Base-by-base conservation (phyloP, 768 basidiomycete genomes). In the Infundibulicybe gibba region DNA sequence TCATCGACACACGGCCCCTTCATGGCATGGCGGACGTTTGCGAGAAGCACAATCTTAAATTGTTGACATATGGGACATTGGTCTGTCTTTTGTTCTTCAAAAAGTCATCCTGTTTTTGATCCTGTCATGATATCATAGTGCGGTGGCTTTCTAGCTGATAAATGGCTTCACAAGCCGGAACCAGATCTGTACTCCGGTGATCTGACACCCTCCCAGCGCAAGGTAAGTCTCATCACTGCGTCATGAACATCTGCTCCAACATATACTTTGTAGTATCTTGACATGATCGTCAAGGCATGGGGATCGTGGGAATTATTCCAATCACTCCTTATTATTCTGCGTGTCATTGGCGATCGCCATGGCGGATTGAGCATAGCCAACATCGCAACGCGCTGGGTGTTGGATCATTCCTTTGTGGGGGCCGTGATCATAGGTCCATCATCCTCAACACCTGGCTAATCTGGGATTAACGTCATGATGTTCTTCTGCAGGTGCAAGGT, bases 121-220 rank as follows among this genome's bases (percentile, higher is more conserved):
- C 19, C 17, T 46, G 45, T 39, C 43, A 45, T 54, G 43, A 53
- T 48, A 40, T 50, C 40, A 56, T 57, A 92, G 90, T 91, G 90
- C 54, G 90, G 90, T 6, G 90, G 89, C 3, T 90, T 92, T 59
- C 71, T 92, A 38, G 69, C 87, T 3, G 87, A 91, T 60, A 76
- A 75, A 49, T 92, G 88, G 87, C 69, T 92, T 12, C 70, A 73
- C 43, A 56, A 71, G 49, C 70, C 79, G 2, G 83, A 87, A 57
- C 90, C 90, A 1, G 85, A 90, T 68, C 68, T 74, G 10, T 92
- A 92, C 53, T 71, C 75, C 15, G 75, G 76, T 32, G 65, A 72
- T 49, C 67, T 91, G 55, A 90, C 87, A 0, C 89, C 90, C 4
- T 92, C 90, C 2, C 87, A 90, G 60, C 73, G 90, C 58, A 92